Base-by-base conservation (phyloP, 495 filamentous ascomycete species). In the Bombardia bombarda region DNA sequence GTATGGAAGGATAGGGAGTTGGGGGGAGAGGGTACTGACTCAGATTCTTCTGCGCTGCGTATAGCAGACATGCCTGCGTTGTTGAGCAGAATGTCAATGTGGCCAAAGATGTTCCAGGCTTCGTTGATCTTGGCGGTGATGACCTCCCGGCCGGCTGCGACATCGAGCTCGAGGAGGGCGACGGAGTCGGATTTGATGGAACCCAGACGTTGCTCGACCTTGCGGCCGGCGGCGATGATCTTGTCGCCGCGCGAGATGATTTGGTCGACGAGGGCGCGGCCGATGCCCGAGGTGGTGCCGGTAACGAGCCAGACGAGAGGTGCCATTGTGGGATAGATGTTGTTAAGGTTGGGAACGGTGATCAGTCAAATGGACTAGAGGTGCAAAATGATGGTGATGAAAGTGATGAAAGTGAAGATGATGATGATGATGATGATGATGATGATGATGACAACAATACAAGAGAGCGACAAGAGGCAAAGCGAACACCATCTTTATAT, bases 161-260 rank as follows among this genome's bases (percentile, higher is more conserved):
- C 53, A 46, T 74, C 67, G 8, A 75, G 56, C 33, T 72, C 61
- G 1, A 72, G 40, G 8, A 62, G 50, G 26, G 46, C 48, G 6
- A 63, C 38, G 18, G 44, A 41, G 8, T 45, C 42, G 12, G 46
- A 50, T 5, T 49, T 38, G 24, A 53, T 37, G 13, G 40, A n/a
- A 22, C 42, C 48, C 7, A 65, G 57, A 3, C 45, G 43, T n/a
- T 24, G 28, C 2, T 58, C 52, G 14, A 62, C 56, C 26, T 65
- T 67, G 43, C 54, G 49, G 7, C 57, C 57, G 2, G 46, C 40
- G 20, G 64, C 75, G 33, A 78, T 65, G 10, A 79, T 74, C 12
- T 58, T 54, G 46, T 75, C 64, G 21, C 71, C 70, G 18, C 62
- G 60, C 7, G 42, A 42, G 5, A 78, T 62, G n/a, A 71, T 69